A percentile compares a stretch with the other conserved stretches of the same genome.
Conservation (phyloP, 257 asterid species). For the Voacanga thouarsii region DNA sequence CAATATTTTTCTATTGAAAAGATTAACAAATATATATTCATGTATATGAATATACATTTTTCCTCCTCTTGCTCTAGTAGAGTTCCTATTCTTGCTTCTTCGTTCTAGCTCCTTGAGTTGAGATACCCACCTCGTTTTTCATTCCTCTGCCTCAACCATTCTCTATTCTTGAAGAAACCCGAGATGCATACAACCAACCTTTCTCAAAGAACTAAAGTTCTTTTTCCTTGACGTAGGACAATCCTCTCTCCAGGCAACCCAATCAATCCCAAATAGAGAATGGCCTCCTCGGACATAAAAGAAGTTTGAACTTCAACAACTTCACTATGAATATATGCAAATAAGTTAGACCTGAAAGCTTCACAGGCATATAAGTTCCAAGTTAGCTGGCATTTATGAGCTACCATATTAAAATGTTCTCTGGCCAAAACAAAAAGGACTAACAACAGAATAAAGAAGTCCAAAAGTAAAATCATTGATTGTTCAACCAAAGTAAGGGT, state of each 20-base stretch:
- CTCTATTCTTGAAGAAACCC: slow-evolving; percentile 21
- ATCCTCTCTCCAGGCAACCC: slow-evolving; percentile 42
- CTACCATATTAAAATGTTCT: too few relatives aligned
- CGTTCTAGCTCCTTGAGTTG: too few relatives aligned
- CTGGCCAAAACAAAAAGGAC: neutral
- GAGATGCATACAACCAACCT: slow-evolving; percentile 36
- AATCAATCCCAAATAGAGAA: slow-evolving; percentile 26
- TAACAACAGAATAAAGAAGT: neutral
- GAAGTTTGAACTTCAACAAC: slow-evolving; percentile 10
- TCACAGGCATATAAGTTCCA: neutral
- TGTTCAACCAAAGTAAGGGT: neutral
- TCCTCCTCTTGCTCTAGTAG: too few relatives aligned
- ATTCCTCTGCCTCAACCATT: too few relatives aligned
- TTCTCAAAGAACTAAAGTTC: slow-evolving; percentile 18
- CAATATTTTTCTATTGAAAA: too few relatives aligned
- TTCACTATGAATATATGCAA: slow-evolving; percentile 16
- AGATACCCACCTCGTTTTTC: too few relatives aligned
- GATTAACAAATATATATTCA: too few relatives aligned
- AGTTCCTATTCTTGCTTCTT: too few relatives aligned
- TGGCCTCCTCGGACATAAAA: slow-evolving; percentile 43
- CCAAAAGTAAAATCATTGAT: neutral
- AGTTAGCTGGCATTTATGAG: neutral
- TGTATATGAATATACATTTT: too few relatives aligned
- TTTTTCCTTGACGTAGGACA: slow-evolving; percentile 36
- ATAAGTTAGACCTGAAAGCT: slow-evolving; percentile 12